A percentile compares a stretch with the other conserved stretches of the same genome.
Conservation (phyloP, 2,329 filamentous ascomycete genomes). For the Conoideocrella luteorostrata region DNA sequence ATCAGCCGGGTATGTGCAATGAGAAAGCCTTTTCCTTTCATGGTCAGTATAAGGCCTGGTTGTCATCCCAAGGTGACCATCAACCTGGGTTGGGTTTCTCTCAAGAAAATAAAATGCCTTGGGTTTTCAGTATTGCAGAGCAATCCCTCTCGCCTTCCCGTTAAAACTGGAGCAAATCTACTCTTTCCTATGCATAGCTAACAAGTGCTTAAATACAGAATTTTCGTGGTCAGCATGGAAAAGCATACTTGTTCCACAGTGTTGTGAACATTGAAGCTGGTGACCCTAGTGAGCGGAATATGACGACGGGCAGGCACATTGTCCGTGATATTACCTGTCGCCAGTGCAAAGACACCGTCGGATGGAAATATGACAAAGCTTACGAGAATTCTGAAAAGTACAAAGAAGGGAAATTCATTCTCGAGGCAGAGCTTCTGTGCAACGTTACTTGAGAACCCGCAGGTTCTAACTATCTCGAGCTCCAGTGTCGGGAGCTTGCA, state of each 20-base stretch:
- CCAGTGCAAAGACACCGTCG: constrained; percentile 87
- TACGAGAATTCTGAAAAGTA: constrained; percentile 92
- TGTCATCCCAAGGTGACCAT: background rate
- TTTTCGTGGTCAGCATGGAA: constrained; percentile 96
- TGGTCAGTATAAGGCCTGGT: background rate
- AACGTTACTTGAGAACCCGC: constrained; percentile 56
- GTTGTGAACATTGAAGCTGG: constrained; percentile 86
- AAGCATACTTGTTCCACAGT: constrained; percentile 90
- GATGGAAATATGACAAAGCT: constrained; percentile 99
- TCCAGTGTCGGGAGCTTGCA: too few species aligned
- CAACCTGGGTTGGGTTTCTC: too few species aligned
- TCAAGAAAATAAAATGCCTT: too few species aligned
- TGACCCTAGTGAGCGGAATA: constrained; percentile 87
- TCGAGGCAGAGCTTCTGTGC: constrained; percentile 85
- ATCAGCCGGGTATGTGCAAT: constrained; percentile 69
- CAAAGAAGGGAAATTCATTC: constrained; percentile 97
- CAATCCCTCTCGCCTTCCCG: too few species aligned
- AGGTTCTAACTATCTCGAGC: too few species aligned
- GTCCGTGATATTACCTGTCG: constrained; percentile 89
- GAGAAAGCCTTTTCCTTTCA: background rate
- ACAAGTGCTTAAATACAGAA: constrained; percentile 50
- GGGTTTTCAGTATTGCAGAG: too few species aligned
- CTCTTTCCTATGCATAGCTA: background rate
- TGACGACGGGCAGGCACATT: constrained; percentile 94
- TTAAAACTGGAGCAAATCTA: too few species aligned